phyloP scores from a whole-genome alignment of 371 early-diverging fungal genomes.

The Capniomyces stellatus region DNA sequence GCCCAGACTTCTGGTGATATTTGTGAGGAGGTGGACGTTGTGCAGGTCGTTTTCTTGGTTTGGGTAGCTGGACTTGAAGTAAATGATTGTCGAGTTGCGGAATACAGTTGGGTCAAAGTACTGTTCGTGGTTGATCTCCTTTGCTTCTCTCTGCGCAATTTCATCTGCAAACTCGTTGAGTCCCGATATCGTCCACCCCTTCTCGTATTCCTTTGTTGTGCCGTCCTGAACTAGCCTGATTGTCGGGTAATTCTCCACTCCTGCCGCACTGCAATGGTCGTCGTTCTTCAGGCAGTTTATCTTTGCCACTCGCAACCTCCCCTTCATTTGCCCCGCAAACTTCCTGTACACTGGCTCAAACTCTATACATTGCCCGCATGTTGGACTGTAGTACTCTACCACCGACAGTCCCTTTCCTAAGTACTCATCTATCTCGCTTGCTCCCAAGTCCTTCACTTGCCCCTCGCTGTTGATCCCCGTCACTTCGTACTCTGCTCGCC shows the following conservation, averaged over 20 bases:
- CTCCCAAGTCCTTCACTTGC: too few relatives aligned
- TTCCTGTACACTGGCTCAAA: conserved; percentile 61
- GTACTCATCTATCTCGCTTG: too few relatives aligned
- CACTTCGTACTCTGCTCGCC: too few relatives aligned
- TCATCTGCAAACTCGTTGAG: not conserved
- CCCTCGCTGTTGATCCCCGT: too few relatives aligned
- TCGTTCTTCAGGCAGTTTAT: conserved; percentile 55
- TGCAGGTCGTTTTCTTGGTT: too few relatives aligned
- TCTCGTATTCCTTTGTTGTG: too few relatives aligned
- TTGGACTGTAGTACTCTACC: conserved; percentile 52
- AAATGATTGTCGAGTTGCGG: conserved; percentile 12
- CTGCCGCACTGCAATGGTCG: conserved; percentile 32
- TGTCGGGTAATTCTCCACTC: conserved; percentile 66
- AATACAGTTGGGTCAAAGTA: conserved; percentile 6
- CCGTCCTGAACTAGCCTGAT: too few relatives aligned
- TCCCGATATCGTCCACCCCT: not conserved
- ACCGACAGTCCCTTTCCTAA: conserved; percentile 20
- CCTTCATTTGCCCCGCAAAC: conserved; percentile 38
- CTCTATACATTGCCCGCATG: conserved; percentile 70
- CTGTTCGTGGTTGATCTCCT: conserved; percentile 6
- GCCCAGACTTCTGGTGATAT: conserved; percentile 17
- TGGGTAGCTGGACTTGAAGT: too few relatives aligned
- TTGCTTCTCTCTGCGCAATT: not conserved
- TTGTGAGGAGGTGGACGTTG: too few relatives aligned
- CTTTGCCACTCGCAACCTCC: conserved; percentile 55